Percentiles rank a stretch among this genome's conserved stretches.
phyloP scores from a whole-genome alignment of 2,329 filamentous ascomycete genomes.

The Tolypocladium guangdongense region DNA sequence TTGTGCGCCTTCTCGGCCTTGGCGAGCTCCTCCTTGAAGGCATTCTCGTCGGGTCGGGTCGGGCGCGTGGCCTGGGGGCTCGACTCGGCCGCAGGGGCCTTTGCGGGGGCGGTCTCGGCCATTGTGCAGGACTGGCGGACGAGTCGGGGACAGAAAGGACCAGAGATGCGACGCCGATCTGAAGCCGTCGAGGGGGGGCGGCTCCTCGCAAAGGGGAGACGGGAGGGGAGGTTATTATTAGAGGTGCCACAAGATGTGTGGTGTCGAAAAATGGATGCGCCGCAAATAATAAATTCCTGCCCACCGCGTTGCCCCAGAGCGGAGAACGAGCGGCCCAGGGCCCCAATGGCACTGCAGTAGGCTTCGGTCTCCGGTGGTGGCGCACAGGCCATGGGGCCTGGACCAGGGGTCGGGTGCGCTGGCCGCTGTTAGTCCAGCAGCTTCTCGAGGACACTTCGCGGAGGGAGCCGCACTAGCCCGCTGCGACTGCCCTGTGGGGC shows the following conservation, averaged over 20 bases:
- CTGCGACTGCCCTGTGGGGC: no score
- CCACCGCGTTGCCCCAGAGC: background rate
- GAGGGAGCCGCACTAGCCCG: no score
- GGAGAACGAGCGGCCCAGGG: background rate
- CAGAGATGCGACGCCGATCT: conserved; percentile 3
- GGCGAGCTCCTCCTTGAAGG: conserved; percentile 68
- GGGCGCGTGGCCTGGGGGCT: conserved; percentile 45
- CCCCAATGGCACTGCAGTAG: background rate
- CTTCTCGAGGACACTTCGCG: no score
- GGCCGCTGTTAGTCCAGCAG: background rate
- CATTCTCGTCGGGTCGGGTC: conserved; percentile 76
- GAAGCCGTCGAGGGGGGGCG: background rate
- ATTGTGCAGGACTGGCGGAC: conserved; percentile 26
- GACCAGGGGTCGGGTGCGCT: background rate
- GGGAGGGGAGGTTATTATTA: no score
- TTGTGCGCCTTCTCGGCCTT: conserved; percentile 82
- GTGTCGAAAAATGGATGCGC: conserved; percentile 1
- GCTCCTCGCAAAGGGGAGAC: background rate
- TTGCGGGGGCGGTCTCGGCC: conserved; percentile 35
- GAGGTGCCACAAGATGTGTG: no score
- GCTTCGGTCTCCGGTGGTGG: no score
- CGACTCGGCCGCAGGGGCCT: conserved; percentile 30
- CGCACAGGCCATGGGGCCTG: background rate
- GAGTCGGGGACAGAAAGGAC: conserved; percentile 8
- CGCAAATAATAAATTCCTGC: background rate